Evolutionary conservation across 331 rosid species (phyloP).

Genomic region (Acacia pycnantha): DNA sequence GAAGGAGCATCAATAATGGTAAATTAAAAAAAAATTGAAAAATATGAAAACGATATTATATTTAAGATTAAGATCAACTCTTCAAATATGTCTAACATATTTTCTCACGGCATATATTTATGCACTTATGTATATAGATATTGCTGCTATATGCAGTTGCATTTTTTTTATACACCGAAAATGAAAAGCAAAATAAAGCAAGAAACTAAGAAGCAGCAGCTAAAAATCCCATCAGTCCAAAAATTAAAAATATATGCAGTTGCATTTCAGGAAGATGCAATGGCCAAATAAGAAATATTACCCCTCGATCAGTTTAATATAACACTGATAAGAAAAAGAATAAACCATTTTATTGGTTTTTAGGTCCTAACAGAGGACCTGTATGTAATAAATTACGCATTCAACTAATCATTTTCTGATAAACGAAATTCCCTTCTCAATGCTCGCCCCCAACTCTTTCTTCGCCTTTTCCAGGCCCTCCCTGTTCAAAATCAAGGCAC

Average conservation of each 20-base stretch:
- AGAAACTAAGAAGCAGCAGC: no score
- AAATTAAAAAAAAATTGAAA: accelerated
- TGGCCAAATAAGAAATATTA: background rate
- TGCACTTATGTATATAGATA: background rate
- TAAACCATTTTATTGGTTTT: background rate
- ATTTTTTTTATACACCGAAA: no score
- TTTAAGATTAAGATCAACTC: accelerated
- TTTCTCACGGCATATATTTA: background rate
- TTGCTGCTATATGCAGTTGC: no score
- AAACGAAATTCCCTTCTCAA: conserved; percentile 82
- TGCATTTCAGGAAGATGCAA: background rate
- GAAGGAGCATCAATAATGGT: no score
- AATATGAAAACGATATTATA: no score
- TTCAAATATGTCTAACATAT: background rate
- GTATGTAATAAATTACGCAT: background rate
- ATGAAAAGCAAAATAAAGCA: no score
- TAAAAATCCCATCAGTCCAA: no score
- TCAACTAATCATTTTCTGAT: conserved; percentile 49
- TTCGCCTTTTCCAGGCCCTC: conserved; percentile 85
- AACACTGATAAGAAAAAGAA: background rate
- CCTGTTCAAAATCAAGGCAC: conserved; percentile 43
- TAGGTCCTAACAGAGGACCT: background rate
- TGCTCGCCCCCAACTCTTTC: conserved; percentile 76
- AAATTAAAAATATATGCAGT: no score
- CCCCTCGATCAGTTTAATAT: background rate